These are phyloP conservation scores for Hyparrhenia diplandra DNA, from an alignment of 176 grass and related monocot species.

Conservation along the genomic window DNA sequence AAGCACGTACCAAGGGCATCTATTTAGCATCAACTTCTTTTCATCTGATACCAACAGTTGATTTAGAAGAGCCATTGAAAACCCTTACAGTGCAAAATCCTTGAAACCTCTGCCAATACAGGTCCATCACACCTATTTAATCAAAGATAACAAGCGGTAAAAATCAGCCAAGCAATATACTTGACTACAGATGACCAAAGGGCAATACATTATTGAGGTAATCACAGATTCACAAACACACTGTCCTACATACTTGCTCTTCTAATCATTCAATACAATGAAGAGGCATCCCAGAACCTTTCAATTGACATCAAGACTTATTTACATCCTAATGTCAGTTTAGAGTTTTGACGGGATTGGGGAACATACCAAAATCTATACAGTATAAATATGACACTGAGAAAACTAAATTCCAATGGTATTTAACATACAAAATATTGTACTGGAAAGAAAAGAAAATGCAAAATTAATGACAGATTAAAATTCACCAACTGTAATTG, in stretches of 20 bases:
- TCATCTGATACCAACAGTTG: neutral
- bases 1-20: neutral
- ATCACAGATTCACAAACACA: too few relatives aligned
- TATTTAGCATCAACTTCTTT: too few relatives aligned
- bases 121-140: neutral
- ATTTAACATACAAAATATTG: neutral
- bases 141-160: neutral
- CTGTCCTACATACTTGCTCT: neutral
- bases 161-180: neutral
- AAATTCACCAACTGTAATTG: neutral
- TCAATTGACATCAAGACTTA: neutral
- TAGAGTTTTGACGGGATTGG: neutral
- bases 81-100: neutral
- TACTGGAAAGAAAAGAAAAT: neutral
- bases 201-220: neutral
- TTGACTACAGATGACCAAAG: neutral
- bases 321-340: neutral
- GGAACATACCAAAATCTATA: too few relatives aligned
- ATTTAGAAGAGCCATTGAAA: neutral
- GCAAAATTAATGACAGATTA: conserved; percentile 7
- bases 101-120: neutral
- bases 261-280: neutral
- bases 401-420: neutral
- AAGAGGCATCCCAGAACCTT: neutral
- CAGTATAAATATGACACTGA: too few relatives aligned